Evolutionary conservation across 768 basidiomycete species (phyloP), one percentile per base, ranked within the genome.

Genomic region (Trametes cubensis): DNA sequence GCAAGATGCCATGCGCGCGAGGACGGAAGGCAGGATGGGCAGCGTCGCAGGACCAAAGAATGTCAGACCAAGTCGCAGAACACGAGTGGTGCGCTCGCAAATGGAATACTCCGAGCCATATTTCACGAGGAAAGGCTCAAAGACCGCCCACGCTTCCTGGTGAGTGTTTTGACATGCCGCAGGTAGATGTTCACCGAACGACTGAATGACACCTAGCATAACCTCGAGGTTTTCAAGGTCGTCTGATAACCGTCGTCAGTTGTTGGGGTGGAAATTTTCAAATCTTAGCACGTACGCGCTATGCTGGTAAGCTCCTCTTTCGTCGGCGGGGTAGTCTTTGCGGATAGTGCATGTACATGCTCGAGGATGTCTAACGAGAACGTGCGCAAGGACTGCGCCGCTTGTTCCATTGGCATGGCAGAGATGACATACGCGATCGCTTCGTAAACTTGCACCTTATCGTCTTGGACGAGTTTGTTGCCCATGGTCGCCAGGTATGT

Each of bases 341-440:
- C 78, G 1, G 87, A 78, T 20, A 89, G 68, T 0, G 80, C 74
- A 72, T 95, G 93, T 8, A 97, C 82, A 61, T 86, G 81, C 18
- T 86, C 80, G 23, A 99, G 79, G 58, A 97, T 87, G 67, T 95
- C 95, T 65, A 90, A 77, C 30, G 90, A 85, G 73, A 99, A 99
- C 15, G 88, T 87, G 63, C 87, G 86, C 46, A 99, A 83, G 1
- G 92, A 94, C 66, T 87, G 85, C 0, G 95, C 92, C 13, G 94
- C 94, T 62, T 87, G 85, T 55, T 87, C 85, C 82, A 95, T 90
- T 2, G 91, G 86, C 95, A 98, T 98, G 0, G 88, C 90, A 50
- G 90, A 91, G 59, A 99, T 95, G 57, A 99, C 92, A 75, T 92
- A 87, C 5, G 93, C 95, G 66, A 98, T 95, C 15, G 95, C 97